Conservation (phyloP, 495 filamentous ascomycete genomes). For the Trichoderma virens region DNA sequence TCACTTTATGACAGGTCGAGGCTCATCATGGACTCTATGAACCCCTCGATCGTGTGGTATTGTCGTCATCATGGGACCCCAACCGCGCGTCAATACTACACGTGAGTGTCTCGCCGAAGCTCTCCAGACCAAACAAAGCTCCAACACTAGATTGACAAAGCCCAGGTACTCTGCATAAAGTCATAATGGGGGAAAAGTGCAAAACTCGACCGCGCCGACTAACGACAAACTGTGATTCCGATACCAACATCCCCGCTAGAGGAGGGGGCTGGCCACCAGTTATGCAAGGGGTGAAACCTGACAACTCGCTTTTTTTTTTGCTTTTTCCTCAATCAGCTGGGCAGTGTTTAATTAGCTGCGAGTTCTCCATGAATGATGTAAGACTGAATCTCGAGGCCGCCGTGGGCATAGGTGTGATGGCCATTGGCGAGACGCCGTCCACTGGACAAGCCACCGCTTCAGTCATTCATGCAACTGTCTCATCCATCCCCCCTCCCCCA, state of each 20-base stretch:
- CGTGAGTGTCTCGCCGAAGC: too few relatives aligned
- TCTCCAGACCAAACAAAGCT: too few relatives aligned
- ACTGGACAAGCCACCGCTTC: neutral
- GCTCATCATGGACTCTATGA: too few relatives aligned
- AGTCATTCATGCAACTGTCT: neutral
- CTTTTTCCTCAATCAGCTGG: neutral
- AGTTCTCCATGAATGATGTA: neutral
- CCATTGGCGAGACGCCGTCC: neutral
- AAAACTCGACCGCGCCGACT: too few relatives aligned
- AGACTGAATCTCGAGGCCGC: neutral
- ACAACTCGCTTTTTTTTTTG: neutral
- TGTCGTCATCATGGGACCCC: too few relatives aligned
- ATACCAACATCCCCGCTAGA: neutral
- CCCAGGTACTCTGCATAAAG: too few relatives aligned
- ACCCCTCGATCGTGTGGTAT: too few relatives aligned
- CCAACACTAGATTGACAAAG: too few relatives aligned
- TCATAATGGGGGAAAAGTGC: too few relatives aligned
- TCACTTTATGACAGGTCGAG: too few relatives aligned
- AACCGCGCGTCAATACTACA: too few relatives aligned
- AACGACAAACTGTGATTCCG: neutral
- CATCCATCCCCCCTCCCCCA: neutral
- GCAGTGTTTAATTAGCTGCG: constrained; percentile 1
- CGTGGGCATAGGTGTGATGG: neutral
- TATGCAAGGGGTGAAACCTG: neutral
- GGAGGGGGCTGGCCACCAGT: neutral